A percentile compares a stretch with the other conserved stretches of the same genome.
These are phyloP conservation scores for Nakaseomyces uthaithaninus DNA, from an alignment of 1,139 yeast genomes.

Conservation along the genomic window DNA sequence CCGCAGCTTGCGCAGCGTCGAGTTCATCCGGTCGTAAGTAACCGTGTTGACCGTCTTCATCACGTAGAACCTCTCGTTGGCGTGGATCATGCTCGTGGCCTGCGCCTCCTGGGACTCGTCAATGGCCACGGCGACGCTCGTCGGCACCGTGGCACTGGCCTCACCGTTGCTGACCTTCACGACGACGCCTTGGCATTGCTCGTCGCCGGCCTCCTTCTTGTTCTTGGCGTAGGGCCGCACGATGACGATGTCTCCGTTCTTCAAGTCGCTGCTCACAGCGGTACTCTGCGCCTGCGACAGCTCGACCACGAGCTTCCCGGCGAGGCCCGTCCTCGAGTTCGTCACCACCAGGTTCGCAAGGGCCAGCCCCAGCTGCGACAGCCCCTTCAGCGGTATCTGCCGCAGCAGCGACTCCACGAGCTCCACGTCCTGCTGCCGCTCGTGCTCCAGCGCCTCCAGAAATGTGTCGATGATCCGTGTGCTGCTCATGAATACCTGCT, in stretches of 20 bases:
- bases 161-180: conserved; percentile 16
- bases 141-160: neutral
- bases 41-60: conserved; percentile 61
- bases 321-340: conserved; percentile 66
- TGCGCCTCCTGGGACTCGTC: conserved; percentile 48
- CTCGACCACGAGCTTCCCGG: conserved; percentile 65
- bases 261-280: conserved; percentile 1
- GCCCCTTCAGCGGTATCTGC: conserved; percentile 1
- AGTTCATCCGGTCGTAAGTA: conserved; percentile 72
- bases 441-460: conserved; percentile 45
- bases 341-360: conserved; percentile 54
- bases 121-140: conserved; percentile 48
- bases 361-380: conserved; percentile 63
- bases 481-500: no score
- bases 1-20: conserved; percentile 61
- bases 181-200: conserved; percentile 7
- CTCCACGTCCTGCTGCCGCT: conserved; percentile 51
- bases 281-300: conserved; percentile 10
- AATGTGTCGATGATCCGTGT: conserved; percentile 2
- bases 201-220: conserved; percentile 8
- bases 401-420: conserved; percentile 40
- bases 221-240: neutral
- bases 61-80: conserved; percentile 44
- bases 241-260: conserved; percentile 6
- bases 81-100: conserved; percentile 34